Percentiles rank a stretch among this genome's conserved stretches.
Conservation (phyloP, 2,329 filamentous ascomycete genomes). For the Hirsutella rhossiliensis region DNA sequence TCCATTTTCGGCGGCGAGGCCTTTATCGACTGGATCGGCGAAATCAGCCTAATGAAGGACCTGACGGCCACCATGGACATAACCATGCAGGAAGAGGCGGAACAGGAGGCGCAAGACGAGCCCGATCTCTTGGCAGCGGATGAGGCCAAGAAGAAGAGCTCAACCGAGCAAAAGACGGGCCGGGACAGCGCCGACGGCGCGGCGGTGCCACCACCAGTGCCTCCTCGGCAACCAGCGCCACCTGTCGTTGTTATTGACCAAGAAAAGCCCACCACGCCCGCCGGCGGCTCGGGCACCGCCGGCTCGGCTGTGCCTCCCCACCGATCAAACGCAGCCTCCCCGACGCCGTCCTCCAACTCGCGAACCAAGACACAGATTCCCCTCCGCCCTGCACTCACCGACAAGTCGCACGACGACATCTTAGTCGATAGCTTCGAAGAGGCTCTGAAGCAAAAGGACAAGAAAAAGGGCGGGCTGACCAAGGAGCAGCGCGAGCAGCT, state of each 20-base stretch:
- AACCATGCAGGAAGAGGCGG: slow-evolving; percentile 66
- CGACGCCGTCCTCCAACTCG: slow-evolving; percentile 29
- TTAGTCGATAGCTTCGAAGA: slow-evolving; percentile 30
- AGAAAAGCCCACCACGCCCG: slow-evolving; percentile 15
- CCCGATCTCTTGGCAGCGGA: slow-evolving; percentile 45
- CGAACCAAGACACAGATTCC: slow-evolving; percentile 46
- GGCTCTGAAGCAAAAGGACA: slow-evolving; percentile 40
- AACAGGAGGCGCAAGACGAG: slow-evolving; percentile 32
- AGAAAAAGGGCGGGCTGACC: slow-evolving; percentile 76
- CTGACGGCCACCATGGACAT: slow-evolving; percentile 98
- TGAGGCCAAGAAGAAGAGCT: slow-evolving; percentile 43
- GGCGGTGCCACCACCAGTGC: slow-evolving; percentile 7
- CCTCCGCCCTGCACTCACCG: slow-evolving; percentile 76
- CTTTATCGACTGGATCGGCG: slow-evolving; percentile 92
- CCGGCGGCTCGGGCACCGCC: slow-evolving; percentile 8
- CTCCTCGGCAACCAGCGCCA: slow-evolving; percentile 13
- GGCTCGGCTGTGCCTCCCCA: slow-evolving; percentile 14
- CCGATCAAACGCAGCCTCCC: slow-evolving; percentile 23
- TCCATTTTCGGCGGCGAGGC: slow-evolving; percentile 97
- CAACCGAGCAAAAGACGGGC: slow-evolving; percentile 25
- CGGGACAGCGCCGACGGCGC: slow-evolving; percentile 7
- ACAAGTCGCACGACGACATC: slow-evolving; percentile 50
- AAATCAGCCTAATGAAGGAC: slow-evolving; percentile 98
- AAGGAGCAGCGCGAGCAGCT: slow-evolving; percentile 93
- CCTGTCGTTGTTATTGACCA: slow-evolving; percentile 29